These are phyloP conservation scores for Calonectria honghensis DNA, from an alignment of 2,329 filamentous ascomycete genomes.

Conservation along the genomic window DNA sequence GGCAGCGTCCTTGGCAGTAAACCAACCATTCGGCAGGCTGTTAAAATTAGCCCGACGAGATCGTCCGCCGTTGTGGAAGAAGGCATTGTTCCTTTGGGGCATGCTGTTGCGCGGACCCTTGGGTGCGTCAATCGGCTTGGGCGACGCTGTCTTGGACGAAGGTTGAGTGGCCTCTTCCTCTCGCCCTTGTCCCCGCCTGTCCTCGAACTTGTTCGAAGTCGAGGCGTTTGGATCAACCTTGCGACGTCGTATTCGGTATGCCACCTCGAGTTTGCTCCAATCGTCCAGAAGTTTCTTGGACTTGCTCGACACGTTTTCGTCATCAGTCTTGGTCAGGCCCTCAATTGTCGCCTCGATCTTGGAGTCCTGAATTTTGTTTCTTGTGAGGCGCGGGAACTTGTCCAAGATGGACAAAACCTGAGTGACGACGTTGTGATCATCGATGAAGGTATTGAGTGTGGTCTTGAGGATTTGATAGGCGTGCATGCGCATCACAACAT, in stretches of 20 bases:
- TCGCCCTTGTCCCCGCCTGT: slow-evolving; percentile 73
- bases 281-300: slow-evolving; percentile 83
- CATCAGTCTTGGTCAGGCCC: slow-evolving; percentile 78
- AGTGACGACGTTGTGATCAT: slow-evolving; percentile 91
- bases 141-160: slow-evolving; percentile 64
- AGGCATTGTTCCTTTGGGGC: slow-evolving; percentile 71
- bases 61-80: slow-evolving; percentile 68
- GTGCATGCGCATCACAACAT: slow-evolving; percentile 95
- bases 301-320: slow-evolving; percentile 84
- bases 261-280: slow-evolving; percentile 93
- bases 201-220: slow-evolving; percentile 74
- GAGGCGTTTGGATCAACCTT: slow-evolving; percentile 84
- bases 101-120: slow-evolving; percentile 77
- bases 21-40: slow-evolving; percentile 89
- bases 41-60: slow-evolving; percentile 74
- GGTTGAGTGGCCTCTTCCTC: slow-evolving; percentile 63
- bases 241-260: slow-evolving; percentile 93
- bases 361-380: slow-evolving; percentile 97
- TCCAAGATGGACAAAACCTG: slow-evolving; percentile 94
- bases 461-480: slow-evolving; percentile 96
- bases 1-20: slow-evolving; percentile 80
- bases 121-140: slow-evolving; percentile 71
- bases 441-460: slow-evolving; percentile 87
- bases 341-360: slow-evolving; percentile 92
- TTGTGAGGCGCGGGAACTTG: slow-evolving; percentile 90